Base-by-base conservation (phyloP, 306 rosid species). In the Sechiopsis laciniata region DNA sequence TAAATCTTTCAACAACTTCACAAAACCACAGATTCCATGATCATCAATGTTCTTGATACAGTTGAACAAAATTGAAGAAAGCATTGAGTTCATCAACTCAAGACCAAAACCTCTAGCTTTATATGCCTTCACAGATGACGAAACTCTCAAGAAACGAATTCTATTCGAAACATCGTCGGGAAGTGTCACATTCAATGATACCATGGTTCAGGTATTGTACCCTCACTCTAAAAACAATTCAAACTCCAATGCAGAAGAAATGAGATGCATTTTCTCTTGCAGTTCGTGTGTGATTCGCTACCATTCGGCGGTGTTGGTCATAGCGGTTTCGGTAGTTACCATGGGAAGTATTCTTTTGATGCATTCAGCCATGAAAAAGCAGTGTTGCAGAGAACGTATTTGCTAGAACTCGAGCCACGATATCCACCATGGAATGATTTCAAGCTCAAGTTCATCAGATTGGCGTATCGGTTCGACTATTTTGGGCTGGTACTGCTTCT, bases 281-380 rank as follows among this genome's bases (percentile, higher is more conserved):
- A 90, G 93, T 82, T 86, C 75, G 0, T 86, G 42, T 81, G 88
- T 14, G 90, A 86, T 48, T 17, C 67, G 10, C 71, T 86, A 32
- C 90, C 90, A 12, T 86, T 86, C 55, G 90, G 88, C 0, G 90
- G 90, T 3, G 86, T 86, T 8, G 86, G 85, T n/a, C 82, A 80
- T 62, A 89, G 97, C 67, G 97, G 99, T 16, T 78, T 86, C 48
- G 99, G 99, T 17, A 87, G 95, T 85, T 94, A 94, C 85, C 97
- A 94, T 76, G 99, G 99, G 24, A 94, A 89, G 84, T 90, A 81
- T 79, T 85, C 97, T 0, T 91, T 91, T 35, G 96, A 89, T 54
- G 85, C 88, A 1, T 91, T 94, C 82, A 94, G 97, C 87, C 97
- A 94, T 40, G 99, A 94, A 66, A 94, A 91, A 71, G 89, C 95